These are phyloP conservation scores for Lactarius akahatsu DNA, from an alignment of 768 basidiomycete genomes.

Conservation along the genomic window DNA sequence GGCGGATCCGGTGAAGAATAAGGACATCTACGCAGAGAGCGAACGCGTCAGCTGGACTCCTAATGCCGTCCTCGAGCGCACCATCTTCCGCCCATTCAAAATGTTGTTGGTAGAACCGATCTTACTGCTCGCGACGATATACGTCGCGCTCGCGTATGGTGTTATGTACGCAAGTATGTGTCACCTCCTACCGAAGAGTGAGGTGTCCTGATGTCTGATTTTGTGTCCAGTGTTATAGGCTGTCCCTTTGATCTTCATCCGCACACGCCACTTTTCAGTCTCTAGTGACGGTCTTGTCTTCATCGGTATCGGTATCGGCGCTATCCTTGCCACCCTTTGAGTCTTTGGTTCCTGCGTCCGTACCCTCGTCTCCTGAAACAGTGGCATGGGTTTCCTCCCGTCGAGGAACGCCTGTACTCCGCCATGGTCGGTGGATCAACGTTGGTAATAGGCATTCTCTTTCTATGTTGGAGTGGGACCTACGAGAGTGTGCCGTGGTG, in stretches of 20 bases:
- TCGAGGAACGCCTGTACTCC: constrained; percentile 42
- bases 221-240: constrained; percentile 38
- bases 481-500: constrained; percentile 57
- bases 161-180: constrained; percentile 56
- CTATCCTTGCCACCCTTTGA: constrained; percentile 36
- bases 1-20: constrained; percentile 46
- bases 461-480: constrained; percentile 54
- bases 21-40: constrained; percentile 53
- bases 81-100: constrained; percentile 56
- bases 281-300: constrained; percentile 42
- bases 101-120: constrained; percentile 66
- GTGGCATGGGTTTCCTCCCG: constrained; percentile 44
- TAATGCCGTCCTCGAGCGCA: constrained; percentile 51
- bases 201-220: background rate
- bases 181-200: background rate
- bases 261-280: constrained; percentile 39
- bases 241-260: constrained; percentile 41
- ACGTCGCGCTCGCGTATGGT: constrained; percentile 60
- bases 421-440: constrained; percentile 41
- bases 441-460: constrained; percentile 40
- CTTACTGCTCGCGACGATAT: constrained; percentile 59
- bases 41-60: constrained; percentile 58
- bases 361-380: constrained; percentile 38
- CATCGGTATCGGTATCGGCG: constrained; percentile 42
- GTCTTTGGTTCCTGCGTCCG: constrained; percentile 32